A percentile compares a stretch with the other conserved stretches of the same genome.
These are phyloP conservation scores for Priceomyces haplophilus DNA, from an alignment of 805 yeast species.

Conservation along the genomic window DNA sequence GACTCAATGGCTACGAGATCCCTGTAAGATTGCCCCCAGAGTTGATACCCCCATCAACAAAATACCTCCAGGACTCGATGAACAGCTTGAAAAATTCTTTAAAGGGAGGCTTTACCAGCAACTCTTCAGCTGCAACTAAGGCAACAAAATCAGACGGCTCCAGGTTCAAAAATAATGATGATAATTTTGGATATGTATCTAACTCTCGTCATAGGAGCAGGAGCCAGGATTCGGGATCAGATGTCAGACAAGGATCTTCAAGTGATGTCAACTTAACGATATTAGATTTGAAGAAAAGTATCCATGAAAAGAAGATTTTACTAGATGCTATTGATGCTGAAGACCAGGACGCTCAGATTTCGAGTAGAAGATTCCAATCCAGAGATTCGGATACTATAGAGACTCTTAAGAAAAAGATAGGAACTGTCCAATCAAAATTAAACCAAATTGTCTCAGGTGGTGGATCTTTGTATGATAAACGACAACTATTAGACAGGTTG, in stretches of 20 bases:
- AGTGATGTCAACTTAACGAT: conserved; percentile 40
- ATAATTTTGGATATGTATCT: conserved; percentile 63
- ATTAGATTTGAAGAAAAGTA: conserved; percentile 56
- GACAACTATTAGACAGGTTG: conserved; percentile 54
- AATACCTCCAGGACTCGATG: conserved; percentile 67
- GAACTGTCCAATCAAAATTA: conserved; percentile 40
- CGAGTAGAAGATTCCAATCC: conserved; percentile 33
- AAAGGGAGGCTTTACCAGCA: conserved; percentile 28
- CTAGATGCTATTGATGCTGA: conserved; percentile 70
- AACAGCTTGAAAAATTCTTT: conserved; percentile 67
- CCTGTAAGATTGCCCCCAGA: conserved; percentile 85
- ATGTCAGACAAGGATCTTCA: conserved; percentile 15
- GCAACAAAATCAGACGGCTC: conserved; percentile 27
- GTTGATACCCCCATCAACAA: conserved; percentile 81
- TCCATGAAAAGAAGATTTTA: conserved; percentile 69
- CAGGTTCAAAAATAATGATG: conserved; percentile 68
- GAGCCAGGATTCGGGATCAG: conserved; percentile 8
- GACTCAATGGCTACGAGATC: conserved; percentile 82
- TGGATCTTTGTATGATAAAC: conserved; percentile 44
- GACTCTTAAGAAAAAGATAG: conserved; percentile 59
- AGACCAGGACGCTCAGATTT: conserved; percentile 44
- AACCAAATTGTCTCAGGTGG: conserved; percentile 22
- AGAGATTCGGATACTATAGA: conserved; percentile 57
- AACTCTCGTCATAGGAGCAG: conserved; percentile 58
- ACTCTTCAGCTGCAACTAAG: conserved; percentile 18